Evolutionary conservation across 2,329 filamentous ascomycete species (phyloP).

Genomic region (Ophiognomonia clavigignenti-juglandacearum): DNA sequence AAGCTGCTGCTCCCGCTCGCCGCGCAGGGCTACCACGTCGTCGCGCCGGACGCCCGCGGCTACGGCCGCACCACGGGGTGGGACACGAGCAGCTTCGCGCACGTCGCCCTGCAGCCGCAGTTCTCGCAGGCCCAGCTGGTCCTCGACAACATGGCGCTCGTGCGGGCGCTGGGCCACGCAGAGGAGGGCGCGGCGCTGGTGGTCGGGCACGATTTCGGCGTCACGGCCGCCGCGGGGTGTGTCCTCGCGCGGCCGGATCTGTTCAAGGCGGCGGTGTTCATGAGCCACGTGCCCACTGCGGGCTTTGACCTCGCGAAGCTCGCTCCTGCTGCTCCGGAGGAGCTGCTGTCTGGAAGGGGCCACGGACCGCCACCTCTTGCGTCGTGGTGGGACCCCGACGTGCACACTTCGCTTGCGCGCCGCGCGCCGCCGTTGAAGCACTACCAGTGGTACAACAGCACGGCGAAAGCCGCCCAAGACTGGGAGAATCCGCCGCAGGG

Average conservation of each 20-base stretch:
- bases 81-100: constrained; percentile 53
- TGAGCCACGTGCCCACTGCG: constrained; percentile 61
- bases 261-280: constrained; percentile 55
- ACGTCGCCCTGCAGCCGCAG: constrained; percentile 54
- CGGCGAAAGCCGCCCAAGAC: constrained; percentile 43
- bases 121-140: constrained; percentile 5
- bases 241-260: constrained; percentile 61
- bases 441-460: constrained; percentile 65
- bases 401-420: constrained; percentile 51
- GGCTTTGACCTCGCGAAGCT: constrained; percentile 26
- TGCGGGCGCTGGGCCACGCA: constrained; percentile 53
- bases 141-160: constrained; percentile 35
- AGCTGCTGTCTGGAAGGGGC: neutral
- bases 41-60: constrained; percentile 64
- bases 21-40: constrained; percentile 55
- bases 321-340: rapidly evolving
- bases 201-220: constrained; percentile 64
- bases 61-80: constrained; percentile 63
- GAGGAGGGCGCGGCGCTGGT: constrained; percentile 42
- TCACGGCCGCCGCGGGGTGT: constrained; percentile 49
- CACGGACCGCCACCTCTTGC: neutral
- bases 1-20: constrained; percentile 57
- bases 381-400: constrained; percentile 31
- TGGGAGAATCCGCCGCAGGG: constrained; percentile 27
- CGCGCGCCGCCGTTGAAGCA: constrained; percentile 58